Conservation (phyloP, 176 grass and related monocot genomes). For the Lolium perenne region DNA sequence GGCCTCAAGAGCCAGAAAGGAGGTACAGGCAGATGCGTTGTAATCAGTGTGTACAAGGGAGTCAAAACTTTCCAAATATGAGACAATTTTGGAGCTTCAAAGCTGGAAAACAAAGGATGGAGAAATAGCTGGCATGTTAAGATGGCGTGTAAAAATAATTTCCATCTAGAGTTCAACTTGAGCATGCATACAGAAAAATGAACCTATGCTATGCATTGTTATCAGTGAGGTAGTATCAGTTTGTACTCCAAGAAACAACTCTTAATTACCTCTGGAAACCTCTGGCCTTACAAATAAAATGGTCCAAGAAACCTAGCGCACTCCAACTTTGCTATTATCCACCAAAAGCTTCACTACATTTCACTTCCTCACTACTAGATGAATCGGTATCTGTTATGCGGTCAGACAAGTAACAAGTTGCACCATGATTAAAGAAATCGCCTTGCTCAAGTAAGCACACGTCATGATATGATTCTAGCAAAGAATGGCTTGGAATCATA, state of each 20-base stretch:
- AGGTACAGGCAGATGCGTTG: too few species aligned
- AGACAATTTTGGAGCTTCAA: neutral
- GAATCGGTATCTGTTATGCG: constrained; percentile 48
- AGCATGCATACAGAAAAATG: neutral
- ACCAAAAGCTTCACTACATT: constrained; percentile 52
- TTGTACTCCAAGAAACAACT: neutral
- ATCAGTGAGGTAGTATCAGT: neutral
- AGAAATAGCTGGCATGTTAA: constrained; percentile 17
- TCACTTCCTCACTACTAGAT: constrained; percentile 54
- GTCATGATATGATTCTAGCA: constrained; percentile 45
- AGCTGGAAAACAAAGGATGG: neutral
- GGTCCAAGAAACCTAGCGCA: constrained; percentile 3
- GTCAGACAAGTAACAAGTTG: constrained; percentile 8
- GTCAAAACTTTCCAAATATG: neutral
- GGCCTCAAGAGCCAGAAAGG: too few species aligned
- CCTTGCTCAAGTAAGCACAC: constrained; percentile 23
- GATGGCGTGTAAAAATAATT: neutral
- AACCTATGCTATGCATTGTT: neutral
- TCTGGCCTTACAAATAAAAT: constrained; percentile 10
- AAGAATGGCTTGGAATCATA: constrained; percentile 60
- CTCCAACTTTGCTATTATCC: constrained; percentile 26
- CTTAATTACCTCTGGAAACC: constrained; percentile 33
- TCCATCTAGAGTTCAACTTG: constrained; percentile 21
- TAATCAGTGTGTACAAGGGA: neutral
- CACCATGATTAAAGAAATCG: constrained; percentile 25